Conservation (phyloP, 352 stramenopile genomes). For the Phytopythium oedochilum region DNA sequence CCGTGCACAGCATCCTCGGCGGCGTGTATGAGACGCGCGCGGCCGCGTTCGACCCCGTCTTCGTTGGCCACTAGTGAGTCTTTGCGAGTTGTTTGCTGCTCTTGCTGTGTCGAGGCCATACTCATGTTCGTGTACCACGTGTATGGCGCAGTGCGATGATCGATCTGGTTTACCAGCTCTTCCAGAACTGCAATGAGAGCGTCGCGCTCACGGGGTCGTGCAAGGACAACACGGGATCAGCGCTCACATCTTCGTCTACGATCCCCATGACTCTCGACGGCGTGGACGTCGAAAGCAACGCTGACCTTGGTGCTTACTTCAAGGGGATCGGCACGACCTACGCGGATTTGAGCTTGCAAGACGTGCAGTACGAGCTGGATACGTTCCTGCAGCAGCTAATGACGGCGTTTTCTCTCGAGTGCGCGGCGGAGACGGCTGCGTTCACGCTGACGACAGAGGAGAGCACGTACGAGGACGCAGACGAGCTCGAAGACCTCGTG, state of each 20-base stretch:
- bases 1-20: conserved; percentile 33
- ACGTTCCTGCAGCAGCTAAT: conserved; percentile 54
- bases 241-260: conserved; percentile 22
- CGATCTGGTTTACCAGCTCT: conserved; percentile 61
- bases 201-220: conserved; percentile 26
- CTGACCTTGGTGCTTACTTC: conserved; percentile 26
- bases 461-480: conserved; percentile 37
- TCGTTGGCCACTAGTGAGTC: conserved; percentile 46
- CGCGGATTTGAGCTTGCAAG: conserved; percentile 29
- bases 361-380: conserved; percentile 55
- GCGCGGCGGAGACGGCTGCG: conserved; percentile 23
- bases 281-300: conserved; percentile 24
- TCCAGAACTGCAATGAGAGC: conserved; percentile 49
- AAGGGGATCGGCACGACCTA: conserved; percentile 23
- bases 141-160: conserved; percentile 26
- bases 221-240: conserved; percentile 11
- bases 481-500: conserved; percentile 39
- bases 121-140: too few species aligned
- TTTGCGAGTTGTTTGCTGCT: too few species aligned
- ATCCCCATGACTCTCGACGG: conserved; percentile 32
- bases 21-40: conserved; percentile 37
- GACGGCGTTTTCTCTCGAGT: conserved; percentile 46
- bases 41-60: conserved; percentile 39
- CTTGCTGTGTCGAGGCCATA: too few species aligned
- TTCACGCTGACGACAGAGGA: conserved; percentile 36